Evolutionary conservation across 2,329 filamentous ascomycete species (phyloP).

Genomic region (Grosmannia penicillata): DNA sequence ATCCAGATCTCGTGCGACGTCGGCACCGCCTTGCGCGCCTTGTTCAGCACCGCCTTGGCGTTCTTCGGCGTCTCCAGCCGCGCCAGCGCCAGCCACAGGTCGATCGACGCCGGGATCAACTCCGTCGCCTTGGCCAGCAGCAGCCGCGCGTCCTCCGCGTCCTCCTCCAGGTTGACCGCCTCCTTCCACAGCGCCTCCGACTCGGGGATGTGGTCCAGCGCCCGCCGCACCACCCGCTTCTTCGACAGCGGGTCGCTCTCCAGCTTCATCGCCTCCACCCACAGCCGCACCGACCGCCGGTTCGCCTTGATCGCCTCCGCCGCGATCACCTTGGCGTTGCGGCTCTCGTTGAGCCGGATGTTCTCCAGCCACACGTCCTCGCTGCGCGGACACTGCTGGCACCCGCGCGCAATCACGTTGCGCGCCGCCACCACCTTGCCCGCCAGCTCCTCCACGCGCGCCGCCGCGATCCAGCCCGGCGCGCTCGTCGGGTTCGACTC

Average conservation of each 20-base stretch:
- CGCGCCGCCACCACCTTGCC: conserved; percentile 83
- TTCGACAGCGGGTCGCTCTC: conserved; percentile 72
- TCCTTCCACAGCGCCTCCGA: conserved; percentile 98
- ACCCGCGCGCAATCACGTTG: conserved; percentile 76
- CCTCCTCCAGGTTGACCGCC: conserved; percentile 87
- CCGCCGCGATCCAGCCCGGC: conserved; percentile 90
- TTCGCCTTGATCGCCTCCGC: conserved; percentile 88
- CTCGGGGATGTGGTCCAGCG: conserved; percentile 82
- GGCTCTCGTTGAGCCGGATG: conserved; percentile 79
- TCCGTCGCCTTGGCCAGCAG: conserved; percentile 91
- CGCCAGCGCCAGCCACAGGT: conserved; percentile 88
- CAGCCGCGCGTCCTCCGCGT: conserved; percentile 72
- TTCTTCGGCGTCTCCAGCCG: conserved; percentile 80
- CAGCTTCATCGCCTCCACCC: conserved; percentile 90
- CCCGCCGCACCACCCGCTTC: conserved; percentile 84
- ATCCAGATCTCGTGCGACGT: conserved; percentile 96
- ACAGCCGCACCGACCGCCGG: conserved; percentile 71
- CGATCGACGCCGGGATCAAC: conserved; percentile 83
- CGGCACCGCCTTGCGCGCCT: conserved; percentile 82
- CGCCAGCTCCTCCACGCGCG: conserved; percentile 80
- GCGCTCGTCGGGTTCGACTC: conserved; percentile 93
- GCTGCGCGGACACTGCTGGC: conserved; percentile 80
- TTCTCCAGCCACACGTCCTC: conserved; percentile 96
- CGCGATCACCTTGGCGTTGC: conserved; percentile 91
- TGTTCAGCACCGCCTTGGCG: conserved; percentile 89